Evolutionary conservation across 2,329 filamentous ascomycete species (phyloP), one percentile per base, ranked within the genome.

Genomic region (Arthrinium puccinioides): DNA sequence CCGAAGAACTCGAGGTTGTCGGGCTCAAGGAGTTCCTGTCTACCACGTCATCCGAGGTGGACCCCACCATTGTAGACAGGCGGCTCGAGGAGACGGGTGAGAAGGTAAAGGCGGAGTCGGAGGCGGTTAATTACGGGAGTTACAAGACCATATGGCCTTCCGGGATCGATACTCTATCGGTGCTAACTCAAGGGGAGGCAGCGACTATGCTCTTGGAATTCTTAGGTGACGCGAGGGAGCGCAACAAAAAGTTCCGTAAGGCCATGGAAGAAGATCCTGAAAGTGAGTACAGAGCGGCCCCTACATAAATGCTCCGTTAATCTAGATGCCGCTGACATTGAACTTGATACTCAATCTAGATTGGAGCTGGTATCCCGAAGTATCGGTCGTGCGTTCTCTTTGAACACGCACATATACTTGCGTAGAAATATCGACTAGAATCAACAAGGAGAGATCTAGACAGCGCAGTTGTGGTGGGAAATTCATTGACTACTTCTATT

Each of bases 321-420:
- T 34, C 2, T 11, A 21, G 18, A 20, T 24, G 7, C 25, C 18
- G 18, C 23, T 35, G 15, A 35, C 23, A 7, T 6, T 13, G 19
- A 32, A 21, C 11, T 5, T 26, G 21, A 14, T n/a, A 13, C 10
- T 14, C 16, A 4, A 18, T 9, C 3, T n/a, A 35, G 32, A 20
- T 13, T 35, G 21, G 32, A 35, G 23, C 32, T 26, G 15, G 32
- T 35, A 35, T 13, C 32, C 32, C 14, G 32, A 35, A 35, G 11
- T 35, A 6, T 26, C 24, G 24, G 14, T n/a, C 24, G 24, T 4
- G 24, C 4, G 4, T 10, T 26, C 24, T 10, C 14, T n/a, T 11
- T 26, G 24, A 26, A 11, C 10, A 26, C 7, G n/a, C n/a, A 26
- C 14, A 8, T 11, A 26, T 26, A 10, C 11, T n/a, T 11, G 14